Evolutionary conservation across 441 rosid genomes (phyloP).

Genomic region (Dalechampia spathulata): DNA sequence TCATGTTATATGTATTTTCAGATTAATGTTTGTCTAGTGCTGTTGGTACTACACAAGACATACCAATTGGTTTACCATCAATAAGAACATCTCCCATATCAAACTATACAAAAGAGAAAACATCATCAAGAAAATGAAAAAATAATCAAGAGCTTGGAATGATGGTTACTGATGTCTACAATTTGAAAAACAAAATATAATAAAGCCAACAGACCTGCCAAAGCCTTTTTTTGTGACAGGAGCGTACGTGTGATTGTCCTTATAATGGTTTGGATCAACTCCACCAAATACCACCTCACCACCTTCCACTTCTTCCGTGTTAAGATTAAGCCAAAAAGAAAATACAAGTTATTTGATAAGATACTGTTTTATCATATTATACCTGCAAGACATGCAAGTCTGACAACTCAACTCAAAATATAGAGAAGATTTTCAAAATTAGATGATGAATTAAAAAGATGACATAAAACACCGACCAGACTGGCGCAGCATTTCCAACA

Average conservation of each 20-base stretch:
- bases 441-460: neutral
- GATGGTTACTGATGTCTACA: neutral
- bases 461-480: constrained; percentile 38
- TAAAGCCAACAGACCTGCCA: constrained; percentile 66
- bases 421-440: neutral
- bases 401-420: neutral
- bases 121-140: constrained; percentile 4
- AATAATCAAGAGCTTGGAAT: neutral
- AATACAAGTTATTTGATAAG: constrained; percentile 53
- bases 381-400: constrained; percentile 37
- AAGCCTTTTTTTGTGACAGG: constrained; percentile 68
- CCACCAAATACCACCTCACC: constrained; percentile 86
- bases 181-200: neutral
- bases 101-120: constrained; percentile 37
- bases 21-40: too few relatives aligned
- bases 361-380: constrained; percentile 75
- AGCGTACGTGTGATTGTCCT: constrained; percentile 68
- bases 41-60: constrained; percentile 1
- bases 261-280: constrained; percentile 58
- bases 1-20: too few relatives aligned
- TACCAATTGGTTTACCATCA: constrained; percentile 58
- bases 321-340: constrained; percentile 86
- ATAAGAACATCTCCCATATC: constrained; percentile 79
- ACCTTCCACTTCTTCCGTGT: constrained; percentile 50
- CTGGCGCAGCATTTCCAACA: constrained; percentile 65